These are phyloP conservation scores for Pichia sp. DNA, from an alignment of 1,139 yeast genomes.

Conservation along the genomic window DNA sequence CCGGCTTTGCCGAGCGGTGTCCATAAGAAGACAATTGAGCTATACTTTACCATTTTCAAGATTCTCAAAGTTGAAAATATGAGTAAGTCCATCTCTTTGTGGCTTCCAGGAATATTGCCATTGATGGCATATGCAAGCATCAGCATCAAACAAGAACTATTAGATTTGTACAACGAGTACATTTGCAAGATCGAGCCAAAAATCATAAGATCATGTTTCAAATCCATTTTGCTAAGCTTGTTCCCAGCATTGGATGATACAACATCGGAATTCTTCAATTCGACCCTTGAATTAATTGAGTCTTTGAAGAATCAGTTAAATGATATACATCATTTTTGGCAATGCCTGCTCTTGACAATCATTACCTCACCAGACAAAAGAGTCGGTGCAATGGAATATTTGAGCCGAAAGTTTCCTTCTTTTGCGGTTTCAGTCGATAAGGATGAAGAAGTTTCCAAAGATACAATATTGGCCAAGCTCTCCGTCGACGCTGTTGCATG, in stretches of 20 bases:
- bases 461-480: conserved; percentile 17
- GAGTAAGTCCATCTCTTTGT: conserved; percentile 51
- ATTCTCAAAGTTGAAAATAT: conserved; percentile 50
- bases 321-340: conserved; percentile 85
- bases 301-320: conserved; percentile 51
- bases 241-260: conserved; percentile 92
- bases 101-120: conserved; percentile 91
- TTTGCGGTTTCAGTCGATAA: conserved; percentile 32
- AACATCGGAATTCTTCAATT: conserved; percentile 71
- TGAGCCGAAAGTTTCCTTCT: conserved; percentile 60
- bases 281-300: conserved; percentile 57
- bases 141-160: conserved; percentile 73
- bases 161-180: conserved; percentile 54
- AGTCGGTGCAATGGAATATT: conserved; percentile 79
- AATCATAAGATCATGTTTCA: conserved; percentile 50
- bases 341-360: conserved; percentile 66
- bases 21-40: conserved; percentile 78
- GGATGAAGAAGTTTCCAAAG: conserved; percentile 6
- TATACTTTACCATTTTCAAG: conserved; percentile 66
- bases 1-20: conserved; percentile 90
- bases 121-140: conserved; percentile 83
- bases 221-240: conserved; percentile 68
- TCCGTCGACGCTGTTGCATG: conserved; percentile 54
- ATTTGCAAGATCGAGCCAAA: conserved; percentile 49
- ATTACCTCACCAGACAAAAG: conserved; percentile 74